These are phyloP conservation scores for Fusarium nodosum DNA, from an alignment of 2,329 filamentous ascomycete genomes.

Conservation along the genomic window DNA sequence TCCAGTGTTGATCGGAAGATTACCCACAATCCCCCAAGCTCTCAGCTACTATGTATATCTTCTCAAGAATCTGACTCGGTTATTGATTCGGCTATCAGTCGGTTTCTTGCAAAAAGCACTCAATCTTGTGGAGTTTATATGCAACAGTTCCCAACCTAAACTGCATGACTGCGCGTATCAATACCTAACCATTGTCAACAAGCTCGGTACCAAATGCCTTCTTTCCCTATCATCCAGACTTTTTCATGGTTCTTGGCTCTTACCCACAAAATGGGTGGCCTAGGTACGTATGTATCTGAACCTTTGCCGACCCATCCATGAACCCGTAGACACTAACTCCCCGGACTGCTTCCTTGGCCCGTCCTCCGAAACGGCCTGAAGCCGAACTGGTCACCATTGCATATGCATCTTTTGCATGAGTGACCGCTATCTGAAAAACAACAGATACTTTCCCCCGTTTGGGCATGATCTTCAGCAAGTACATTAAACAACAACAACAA, in stretches of 20 bases:
- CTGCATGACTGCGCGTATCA: conserved; percentile 4
- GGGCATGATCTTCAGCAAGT: neutral
- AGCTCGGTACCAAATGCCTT: conserved; percentile 13
- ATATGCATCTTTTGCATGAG: conserved; percentile 31
- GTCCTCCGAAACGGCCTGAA: conserved; percentile 31
- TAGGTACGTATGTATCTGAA: neutral
- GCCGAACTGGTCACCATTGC: conserved; percentile 26
- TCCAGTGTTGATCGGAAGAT: conserved; percentile 32
- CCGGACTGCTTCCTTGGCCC: conserved; percentile 33
- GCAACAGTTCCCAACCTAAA: conserved; percentile 15
- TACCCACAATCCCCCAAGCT: conserved; percentile 28
- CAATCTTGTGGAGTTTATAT: conserved; percentile 9
- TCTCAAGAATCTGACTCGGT: neutral
- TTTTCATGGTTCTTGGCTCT: conserved; percentile 6
- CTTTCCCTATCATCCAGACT: conserved; percentile 5
- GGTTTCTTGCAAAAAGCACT: conserved; percentile 16
- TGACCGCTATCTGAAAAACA: conserved; percentile 32
- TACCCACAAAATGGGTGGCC: neutral
- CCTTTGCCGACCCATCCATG: conserved; percentile 15
- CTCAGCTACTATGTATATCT: neutral
- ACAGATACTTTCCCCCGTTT: conserved; percentile 7
- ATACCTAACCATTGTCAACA: conserved; percentile 7
- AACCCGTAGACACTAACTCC: conserved; percentile 16
- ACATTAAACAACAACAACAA: conserved; percentile 12
- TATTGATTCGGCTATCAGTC: conserved; percentile 20